Evolutionary conservation across 805 yeast genomes (phyloP).

Genomic region (Starmerella asiatica): DNA sequence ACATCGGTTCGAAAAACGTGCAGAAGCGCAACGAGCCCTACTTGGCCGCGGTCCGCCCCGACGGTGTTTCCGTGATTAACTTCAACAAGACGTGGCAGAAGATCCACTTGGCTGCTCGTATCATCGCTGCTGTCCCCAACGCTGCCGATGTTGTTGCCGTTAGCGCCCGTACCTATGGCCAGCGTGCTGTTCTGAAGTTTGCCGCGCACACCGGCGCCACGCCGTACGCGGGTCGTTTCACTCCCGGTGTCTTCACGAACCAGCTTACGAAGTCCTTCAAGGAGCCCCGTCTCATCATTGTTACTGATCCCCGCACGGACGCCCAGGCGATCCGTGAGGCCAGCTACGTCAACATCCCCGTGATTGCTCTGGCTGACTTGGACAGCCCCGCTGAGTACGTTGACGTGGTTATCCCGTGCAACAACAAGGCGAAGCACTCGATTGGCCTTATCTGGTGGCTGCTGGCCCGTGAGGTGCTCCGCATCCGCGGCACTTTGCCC

Average conservation of each 20-base stretch:
- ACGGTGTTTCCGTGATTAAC: slow-evolving; percentile 95
- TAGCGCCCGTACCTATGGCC: slow-evolving; percentile 98
- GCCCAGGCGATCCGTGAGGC: slow-evolving; percentile 99
- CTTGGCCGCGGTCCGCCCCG: slow-evolving; percentile 18
- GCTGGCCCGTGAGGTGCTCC: slow-evolving; percentile 96
- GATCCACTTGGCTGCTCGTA: slow-evolving; percentile 98
- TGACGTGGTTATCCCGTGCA: slow-evolving; percentile 99
- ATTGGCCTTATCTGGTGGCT: slow-evolving; percentile 99
- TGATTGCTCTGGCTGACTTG: slow-evolving; percentile 95
- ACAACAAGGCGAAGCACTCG: slow-evolving; percentile 99
- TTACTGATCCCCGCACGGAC: slow-evolving; percentile 99
- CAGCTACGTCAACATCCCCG: slow-evolving; percentile 99
- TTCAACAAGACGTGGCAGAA: slow-evolving; percentile 99
- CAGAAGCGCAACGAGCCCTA: slow-evolving; percentile 44
- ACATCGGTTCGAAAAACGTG: slow-evolving; percentile 99
- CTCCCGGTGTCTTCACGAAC: slow-evolving; percentile 99
- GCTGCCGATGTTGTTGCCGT: slow-evolving; percentile 97
- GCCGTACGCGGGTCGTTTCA: slow-evolving; percentile 99
- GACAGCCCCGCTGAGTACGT: slow-evolving; percentile 99
- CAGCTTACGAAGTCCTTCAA: slow-evolving; percentile 99
- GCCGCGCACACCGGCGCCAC: slow-evolving; percentile 99
- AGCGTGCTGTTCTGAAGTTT: slow-evolving; percentile 98
- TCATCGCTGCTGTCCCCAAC: slow-evolving; percentile 98
- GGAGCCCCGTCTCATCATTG: slow-evolving; percentile 99
- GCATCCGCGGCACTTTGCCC: slow-evolving; percentile 95